A percentile compares a stretch with the other conserved stretches of the same genome.
Conservation (phyloP, 129 eudicot genomes). For the Sambucus nigra region DNA sequence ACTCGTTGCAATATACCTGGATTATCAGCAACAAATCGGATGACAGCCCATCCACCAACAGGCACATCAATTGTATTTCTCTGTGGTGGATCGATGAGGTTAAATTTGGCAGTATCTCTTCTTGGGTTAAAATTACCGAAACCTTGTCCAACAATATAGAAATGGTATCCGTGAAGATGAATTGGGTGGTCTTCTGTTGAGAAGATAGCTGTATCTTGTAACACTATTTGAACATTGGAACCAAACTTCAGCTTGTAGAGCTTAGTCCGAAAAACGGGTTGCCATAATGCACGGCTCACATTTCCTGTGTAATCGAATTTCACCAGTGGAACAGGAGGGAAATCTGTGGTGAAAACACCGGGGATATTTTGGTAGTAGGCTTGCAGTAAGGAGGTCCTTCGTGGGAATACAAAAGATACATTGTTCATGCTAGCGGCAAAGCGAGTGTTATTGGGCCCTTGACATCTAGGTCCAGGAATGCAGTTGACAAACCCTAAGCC, state of each 20-base stretch:
- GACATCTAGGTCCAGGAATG: slow-evolving; percentile 58
- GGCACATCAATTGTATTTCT: slow-evolving; percentile 58
- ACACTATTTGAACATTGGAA: slow-evolving; percentile 45
- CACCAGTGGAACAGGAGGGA: slow-evolving; percentile 58
- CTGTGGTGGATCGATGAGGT: slow-evolving; percentile 66
- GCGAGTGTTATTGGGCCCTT: slow-evolving; percentile 74
- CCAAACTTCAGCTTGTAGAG: slow-evolving; percentile 57
- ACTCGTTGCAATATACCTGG: slow-evolving; percentile 39
- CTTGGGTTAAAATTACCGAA: slow-evolving; percentile 58
- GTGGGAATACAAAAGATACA: slow-evolving; percentile 59
- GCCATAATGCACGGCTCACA: slow-evolving; percentile 62
- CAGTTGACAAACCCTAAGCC: slow-evolving; percentile 61
- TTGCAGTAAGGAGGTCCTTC: slow-evolving; percentile 45
- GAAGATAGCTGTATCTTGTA: slow-evolving; percentile 52
- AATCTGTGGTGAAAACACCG: slow-evolving; percentile 55
- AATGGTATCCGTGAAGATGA: slow-evolving; percentile 70
- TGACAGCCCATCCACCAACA: slow-evolving; percentile 67
- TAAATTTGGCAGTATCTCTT: slow-evolving; percentile 43
- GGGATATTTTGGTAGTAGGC: slow-evolving; percentile 57
- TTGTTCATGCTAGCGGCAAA: slow-evolving; percentile 85
- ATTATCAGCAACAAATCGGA: slow-evolving; percentile 62
- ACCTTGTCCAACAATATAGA: slow-evolving; percentile 58
- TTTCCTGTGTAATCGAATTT: slow-evolving; percentile 71
- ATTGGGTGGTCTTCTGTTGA: slow-evolving; percentile 61
- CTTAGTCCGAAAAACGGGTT: slow-evolving; percentile 48